Percentiles rank a stretch among this genome's conserved stretches.
phyloP scores from a whole-genome alignment of 169 alveolate species.

The Eimeria praecox region DNA sequence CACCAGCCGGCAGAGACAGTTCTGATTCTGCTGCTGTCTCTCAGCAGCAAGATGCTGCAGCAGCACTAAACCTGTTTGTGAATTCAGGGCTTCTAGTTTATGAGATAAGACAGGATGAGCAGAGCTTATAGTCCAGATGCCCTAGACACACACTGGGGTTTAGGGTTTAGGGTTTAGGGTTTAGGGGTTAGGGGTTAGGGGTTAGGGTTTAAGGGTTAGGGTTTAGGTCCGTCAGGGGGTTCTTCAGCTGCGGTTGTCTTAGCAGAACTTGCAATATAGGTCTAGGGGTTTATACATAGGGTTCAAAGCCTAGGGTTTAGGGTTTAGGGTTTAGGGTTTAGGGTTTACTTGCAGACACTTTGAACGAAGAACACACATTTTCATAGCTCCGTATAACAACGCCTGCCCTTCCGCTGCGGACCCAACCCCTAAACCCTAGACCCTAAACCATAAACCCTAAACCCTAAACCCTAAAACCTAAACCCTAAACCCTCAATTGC shows the following conservation, averaged over 20 bases:
- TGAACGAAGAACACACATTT: too few relatives aligned
- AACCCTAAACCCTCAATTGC: not conserved
- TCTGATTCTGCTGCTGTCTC: not conserved
- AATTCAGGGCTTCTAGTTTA: not conserved
- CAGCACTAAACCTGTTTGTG: constrained; percentile 5
- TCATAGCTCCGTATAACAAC: too few relatives aligned
- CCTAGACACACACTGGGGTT: not conserved
- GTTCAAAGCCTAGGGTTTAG: not conserved
- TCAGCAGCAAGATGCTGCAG: constrained; percentile 26
- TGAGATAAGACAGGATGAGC: constrained; percentile 23
- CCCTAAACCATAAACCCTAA: constrained; percentile 32
- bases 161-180: constrained; percentile 11
- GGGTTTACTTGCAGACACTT: constrained; percentile 1
- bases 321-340: constrained; percentile 53
- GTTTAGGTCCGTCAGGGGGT: too few relatives aligned
- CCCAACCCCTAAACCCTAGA: not conserved
- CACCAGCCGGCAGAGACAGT: not conserved
- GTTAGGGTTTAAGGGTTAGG: constrained; percentile 37
- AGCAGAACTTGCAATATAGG: too few relatives aligned
- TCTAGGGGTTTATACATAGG: not conserved
- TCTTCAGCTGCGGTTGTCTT: too few relatives aligned
- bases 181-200: not conserved
- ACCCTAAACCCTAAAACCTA: constrained; percentile 55
- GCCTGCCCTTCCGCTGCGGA: too few relatives aligned
- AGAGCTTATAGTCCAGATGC: constrained; percentile 42